These are phyloP conservation scores for Eucalyptus polyanthemos DNA, from an alignment of 345 rosid genomes.

Conservation along the genomic window DNA sequence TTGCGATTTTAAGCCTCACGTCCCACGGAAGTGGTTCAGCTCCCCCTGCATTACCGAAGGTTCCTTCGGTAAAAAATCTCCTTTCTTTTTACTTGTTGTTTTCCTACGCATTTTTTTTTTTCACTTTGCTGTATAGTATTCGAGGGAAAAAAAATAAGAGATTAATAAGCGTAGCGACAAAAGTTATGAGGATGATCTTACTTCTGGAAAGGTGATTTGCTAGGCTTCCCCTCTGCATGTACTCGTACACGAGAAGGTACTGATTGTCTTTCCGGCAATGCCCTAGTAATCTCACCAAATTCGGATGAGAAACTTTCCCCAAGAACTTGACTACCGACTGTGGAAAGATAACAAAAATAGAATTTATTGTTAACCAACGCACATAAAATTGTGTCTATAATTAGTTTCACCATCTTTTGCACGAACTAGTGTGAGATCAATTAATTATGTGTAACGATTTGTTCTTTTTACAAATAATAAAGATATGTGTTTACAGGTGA, in stretches of 20 bases:
- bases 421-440: background rate
- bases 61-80: too few relatives aligned
- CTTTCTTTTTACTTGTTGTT: too few relatives aligned
- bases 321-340: conserved; percentile 64
- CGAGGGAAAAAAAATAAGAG: background rate
- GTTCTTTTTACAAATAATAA: background rate
- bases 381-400: background rate
- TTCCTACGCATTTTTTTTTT: background rate
- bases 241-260: conserved; percentile 70
- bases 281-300: conserved; percentile 65
- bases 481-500: fast-evolving
- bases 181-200: conserved; percentile 1
- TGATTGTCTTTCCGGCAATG: conserved; percentile 67
- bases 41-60: conserved; percentile 10
- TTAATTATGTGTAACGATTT: fast-evolving
- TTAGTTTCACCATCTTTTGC: background rate
- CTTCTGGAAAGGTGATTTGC: conserved; percentile 59
- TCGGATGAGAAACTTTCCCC: conserved; percentile 68
- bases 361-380: background rate
- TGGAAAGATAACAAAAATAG: background rate
- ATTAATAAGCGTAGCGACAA: too few relatives aligned
- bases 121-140: background rate
- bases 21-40: conserved; percentile 63
- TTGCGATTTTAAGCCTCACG: conserved; percentile 43
- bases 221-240: conserved; percentile 60